These are phyloP conservation scores for Cadophora malorum DNA, from an alignment of 2,329 filamentous ascomycete species.

Conservation along the genomic window DNA sequence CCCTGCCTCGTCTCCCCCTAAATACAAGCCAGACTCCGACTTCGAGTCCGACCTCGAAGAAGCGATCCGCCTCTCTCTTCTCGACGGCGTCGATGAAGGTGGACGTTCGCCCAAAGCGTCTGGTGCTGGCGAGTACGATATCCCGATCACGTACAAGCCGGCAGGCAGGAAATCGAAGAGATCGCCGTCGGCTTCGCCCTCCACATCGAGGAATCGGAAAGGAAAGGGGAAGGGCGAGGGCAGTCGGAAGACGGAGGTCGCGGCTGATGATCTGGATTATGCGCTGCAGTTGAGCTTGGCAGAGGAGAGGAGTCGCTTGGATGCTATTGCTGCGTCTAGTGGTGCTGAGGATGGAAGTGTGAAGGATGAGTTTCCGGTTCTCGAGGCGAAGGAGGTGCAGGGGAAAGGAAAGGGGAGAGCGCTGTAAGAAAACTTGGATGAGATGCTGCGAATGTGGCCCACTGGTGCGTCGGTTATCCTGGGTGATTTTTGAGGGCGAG, in stretches of 20 bases:
- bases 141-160: slow-evolving; percentile 56
- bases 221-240: slow-evolving; percentile 25
- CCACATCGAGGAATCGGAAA: slow-evolving; percentile 38
- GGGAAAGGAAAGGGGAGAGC: slow-evolving; percentile 47
- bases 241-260: slow-evolving; percentile 35
- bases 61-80: slow-evolving; percentile 65
- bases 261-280: slow-evolving; percentile 62
- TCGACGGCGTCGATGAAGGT: slow-evolving; percentile 59
- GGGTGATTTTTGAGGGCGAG: background rate
- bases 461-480: no score
- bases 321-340: slow-evolving; percentile 39
- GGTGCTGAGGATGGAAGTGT: slow-evolving; percentile 33
- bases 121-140: slow-evolving; percentile 58
- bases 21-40: slow-evolving; percentile 50
- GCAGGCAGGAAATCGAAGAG: slow-evolving; percentile 48
- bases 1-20: slow-evolving; percentile 48
- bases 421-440: no score
- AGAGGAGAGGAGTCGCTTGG: slow-evolving; percentile 52
- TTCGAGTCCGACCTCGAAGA: slow-evolving; percentile 68
- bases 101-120: slow-evolving; percentile 54
- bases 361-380: slow-evolving; percentile 50
- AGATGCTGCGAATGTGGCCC: no score
- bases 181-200: slow-evolving; percentile 45
- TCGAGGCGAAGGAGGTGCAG: slow-evolving; percentile 47
- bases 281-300: slow-evolving; percentile 66